Conservation (phyloP, 257 asterid species). For the Primulina huaijiensis region DNA sequence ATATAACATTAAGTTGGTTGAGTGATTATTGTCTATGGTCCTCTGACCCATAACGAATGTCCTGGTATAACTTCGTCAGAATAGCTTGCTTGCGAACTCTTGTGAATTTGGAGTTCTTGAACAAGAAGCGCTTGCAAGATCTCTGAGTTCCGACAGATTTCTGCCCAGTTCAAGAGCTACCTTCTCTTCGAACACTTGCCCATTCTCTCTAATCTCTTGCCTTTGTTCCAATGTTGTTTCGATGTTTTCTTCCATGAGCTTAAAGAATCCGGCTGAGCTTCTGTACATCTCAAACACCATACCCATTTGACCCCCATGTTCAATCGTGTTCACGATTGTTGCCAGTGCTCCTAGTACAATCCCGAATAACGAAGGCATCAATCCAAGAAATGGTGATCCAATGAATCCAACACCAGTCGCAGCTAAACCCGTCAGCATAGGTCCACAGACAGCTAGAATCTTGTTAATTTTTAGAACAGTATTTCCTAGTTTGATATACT, state of each 20-base stretch:
- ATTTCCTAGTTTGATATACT: not conserved
- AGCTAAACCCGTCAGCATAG: conserved; percentile 59
- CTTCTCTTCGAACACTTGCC: conserved; percentile 61
- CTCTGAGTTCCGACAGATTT: conserved; percentile 7
- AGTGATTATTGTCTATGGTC: not conserved
- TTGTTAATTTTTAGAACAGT: conserved; percentile 43
- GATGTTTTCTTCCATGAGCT: conserved; percentile 57
- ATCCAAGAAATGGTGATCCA: conserved; percentile 32
- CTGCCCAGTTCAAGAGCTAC: conserved; percentile 49
- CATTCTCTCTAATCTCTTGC: conserved; percentile 60
- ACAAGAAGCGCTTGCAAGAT: not conserved
- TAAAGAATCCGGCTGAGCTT: conserved; percentile 70
- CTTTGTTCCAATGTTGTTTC: conserved; percentile 44
- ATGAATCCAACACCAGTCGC: conserved; percentile 46
- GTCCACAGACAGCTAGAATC: conserved; percentile 41
- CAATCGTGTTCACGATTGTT: conserved; percentile 51
- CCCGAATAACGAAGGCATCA: conserved; percentile 41
- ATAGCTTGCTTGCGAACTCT: conserved; percentile 6
- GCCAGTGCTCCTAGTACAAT: conserved; percentile 67
- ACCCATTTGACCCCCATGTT: conserved; percentile 81
- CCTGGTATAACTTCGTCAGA: not conserved
- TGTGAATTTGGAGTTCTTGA: not conserved
- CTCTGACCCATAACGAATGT: not conserved
- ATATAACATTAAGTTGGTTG: not conserved
- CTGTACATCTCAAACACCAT: conserved; percentile 89